Percentiles rank a stretch among this genome's conserved stretches.
phyloP scores from a whole-genome alignment of 1,284 basidiomycete species.

The Polyporus tsugae region DNA sequence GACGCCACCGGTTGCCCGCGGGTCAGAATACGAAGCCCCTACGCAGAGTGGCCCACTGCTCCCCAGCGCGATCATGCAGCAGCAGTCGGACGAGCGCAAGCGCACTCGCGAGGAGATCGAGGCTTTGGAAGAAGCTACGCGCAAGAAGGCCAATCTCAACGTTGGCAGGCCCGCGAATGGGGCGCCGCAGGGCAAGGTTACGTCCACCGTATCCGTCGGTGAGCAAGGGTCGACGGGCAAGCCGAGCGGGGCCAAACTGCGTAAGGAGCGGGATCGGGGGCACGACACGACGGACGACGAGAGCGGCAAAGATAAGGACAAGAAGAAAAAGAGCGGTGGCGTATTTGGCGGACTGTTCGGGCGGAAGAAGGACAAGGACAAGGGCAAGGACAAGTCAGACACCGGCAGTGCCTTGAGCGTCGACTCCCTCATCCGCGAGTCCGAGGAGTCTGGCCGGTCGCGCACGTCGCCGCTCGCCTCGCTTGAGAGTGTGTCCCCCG shows the following conservation, averaged over 20 bases:
- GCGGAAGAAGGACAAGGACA: conserved; percentile 78
- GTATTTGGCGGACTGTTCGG: conserved; percentile 81
- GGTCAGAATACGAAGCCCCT: conserved; percentile 42
- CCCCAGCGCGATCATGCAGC: conserved; percentile 57
- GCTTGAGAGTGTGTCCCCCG: conserved; percentile 44
- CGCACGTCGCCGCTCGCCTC: conserved; percentile 44
- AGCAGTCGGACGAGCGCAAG: conserved; percentile 66
- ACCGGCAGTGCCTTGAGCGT: conserved; percentile 40
- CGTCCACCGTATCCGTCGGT: conserved; percentile 20
- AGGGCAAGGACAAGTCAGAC: conserved; percentile 65
- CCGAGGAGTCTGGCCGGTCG: conserved; percentile 60
- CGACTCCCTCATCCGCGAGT: conserved; percentile 47
- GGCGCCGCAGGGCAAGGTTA: conserved; percentile 23
- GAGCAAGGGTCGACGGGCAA: conserved; percentile 14
- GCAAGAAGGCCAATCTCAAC: conserved; percentile 58
- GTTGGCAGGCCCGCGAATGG: conserved; percentile 27
- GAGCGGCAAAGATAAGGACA: conserved; percentile 54
- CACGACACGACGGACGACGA: conserved; percentile 53
- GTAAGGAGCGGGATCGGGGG: conserved; percentile 64
- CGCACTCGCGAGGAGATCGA: conserved; percentile 68
- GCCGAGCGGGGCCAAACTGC: conserved; percentile 59
- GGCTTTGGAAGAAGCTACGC: conserved; percentile 61
- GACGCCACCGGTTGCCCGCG: conserved; percentile 77
- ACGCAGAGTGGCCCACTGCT: conserved; percentile 46
- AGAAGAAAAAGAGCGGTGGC: conserved; percentile 73